Base-by-base conservation (phyloP, 2,329 filamentous ascomycete genomes). In the Ascochyta rabiei region DNA sequence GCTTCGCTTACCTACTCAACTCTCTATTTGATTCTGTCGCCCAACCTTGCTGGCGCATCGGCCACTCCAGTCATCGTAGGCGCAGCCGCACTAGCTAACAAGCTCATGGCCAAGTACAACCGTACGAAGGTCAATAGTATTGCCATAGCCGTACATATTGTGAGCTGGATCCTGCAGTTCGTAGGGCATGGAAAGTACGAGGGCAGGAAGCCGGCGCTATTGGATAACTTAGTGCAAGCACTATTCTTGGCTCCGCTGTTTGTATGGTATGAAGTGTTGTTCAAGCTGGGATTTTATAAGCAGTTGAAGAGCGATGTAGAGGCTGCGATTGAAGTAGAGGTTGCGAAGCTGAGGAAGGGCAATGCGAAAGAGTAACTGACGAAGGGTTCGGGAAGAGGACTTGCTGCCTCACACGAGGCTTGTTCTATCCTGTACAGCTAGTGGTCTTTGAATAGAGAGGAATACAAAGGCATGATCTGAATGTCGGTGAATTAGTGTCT, bases 211-310 rank as follows among this genome's bases (percentile, higher is more conserved):
- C 93, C 93, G 4, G 93, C 93, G 12, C 77, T 97, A 64, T 78
- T 98, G 51, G 93, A 97, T 76, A 98, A 96, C 70, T 76, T 98
- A 38, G 82, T 95, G 46, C 95, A 98, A 77, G 93, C 95, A 34
- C 75, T 98, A 61, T 93, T 98, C 69, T 81, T 98, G 31, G 95
- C 93, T 1, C 95, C 95, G 24, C 86, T 99, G 69, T 99, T 98
- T 68, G 93, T 98, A 52, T 98, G 95, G 90, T 89, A 98, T 65
- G 93, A 98, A 79, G 76, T 93, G 10, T 80, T 98, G 39, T 98
- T 98, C 79, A 86, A 83, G 71, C 83, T 96, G 51, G 93, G 93
- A 24, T 97, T 97, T 76, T 86, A 93, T 57, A 81, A 79, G 13
- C 63, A 59, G 0, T 75, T 75, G 66, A 89, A 91, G 59, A 58